Evolutionary conservation across 345 rosid species (phyloP).

Genomic region (Hypericum androsaemum): DNA sequence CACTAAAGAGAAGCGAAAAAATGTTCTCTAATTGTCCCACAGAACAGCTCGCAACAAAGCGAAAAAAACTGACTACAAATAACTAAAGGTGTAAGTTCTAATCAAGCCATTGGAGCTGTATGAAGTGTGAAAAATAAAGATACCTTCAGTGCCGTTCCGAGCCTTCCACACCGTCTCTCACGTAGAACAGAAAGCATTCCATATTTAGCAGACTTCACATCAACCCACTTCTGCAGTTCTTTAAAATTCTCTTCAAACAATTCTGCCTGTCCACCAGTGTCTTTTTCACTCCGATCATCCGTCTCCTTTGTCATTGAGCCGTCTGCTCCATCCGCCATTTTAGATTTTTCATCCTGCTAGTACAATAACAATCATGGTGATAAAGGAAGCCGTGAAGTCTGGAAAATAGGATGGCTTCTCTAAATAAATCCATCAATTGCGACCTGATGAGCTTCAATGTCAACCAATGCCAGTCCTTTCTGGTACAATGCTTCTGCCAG

Average conservation of each 20-base stretch:
- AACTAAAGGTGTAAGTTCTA: too few species aligned
- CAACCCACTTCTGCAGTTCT: slow-evolving; percentile 83
- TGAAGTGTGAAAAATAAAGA: too few species aligned
- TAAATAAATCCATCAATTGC: neutral
- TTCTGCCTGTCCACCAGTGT: slow-evolving; percentile 34
- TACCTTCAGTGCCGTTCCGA: slow-evolving; percentile 90
- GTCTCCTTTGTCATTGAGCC: slow-evolving; percentile 30
- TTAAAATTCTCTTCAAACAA: slow-evolving; percentile 64
- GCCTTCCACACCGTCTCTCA: slow-evolving; percentile 61
- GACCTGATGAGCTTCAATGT: slow-evolving; percentile 57
- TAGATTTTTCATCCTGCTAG: slow-evolving; percentile 39
- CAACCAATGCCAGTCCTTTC: slow-evolving; percentile 71
- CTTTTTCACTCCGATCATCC: slow-evolving; percentile 23
- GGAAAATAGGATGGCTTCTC: neutral
- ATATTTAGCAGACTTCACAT: slow-evolving; percentile 65
- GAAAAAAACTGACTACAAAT: too few species aligned
- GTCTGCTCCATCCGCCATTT: slow-evolving; percentile 21
- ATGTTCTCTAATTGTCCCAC: neutral
- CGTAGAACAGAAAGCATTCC: slow-evolving; percentile 61
- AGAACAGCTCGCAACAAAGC: too few species aligned
- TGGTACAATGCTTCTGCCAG: slow-evolving; percentile 77
- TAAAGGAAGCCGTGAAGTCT: neutral
- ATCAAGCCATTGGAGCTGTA: too few species aligned
- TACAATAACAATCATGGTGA: slow-evolving; percentile 3
- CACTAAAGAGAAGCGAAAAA: neutral